Evolutionary conservation across 2,329 filamentous ascomycete species (phyloP).

Genomic region (Sporothrix dimorphospora): DNA sequence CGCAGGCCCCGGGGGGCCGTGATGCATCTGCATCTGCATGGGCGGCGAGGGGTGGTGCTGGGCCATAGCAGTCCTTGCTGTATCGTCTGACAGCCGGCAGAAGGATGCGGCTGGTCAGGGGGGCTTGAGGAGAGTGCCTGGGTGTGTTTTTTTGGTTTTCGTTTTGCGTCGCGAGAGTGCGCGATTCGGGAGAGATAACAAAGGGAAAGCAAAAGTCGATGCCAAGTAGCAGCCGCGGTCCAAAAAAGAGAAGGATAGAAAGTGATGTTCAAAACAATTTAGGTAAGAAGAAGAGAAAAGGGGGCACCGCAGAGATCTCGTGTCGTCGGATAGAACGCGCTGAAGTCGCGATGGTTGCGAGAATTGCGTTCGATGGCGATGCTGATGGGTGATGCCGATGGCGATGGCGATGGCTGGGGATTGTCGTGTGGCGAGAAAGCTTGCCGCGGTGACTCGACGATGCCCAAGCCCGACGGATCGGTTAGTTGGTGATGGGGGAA

Average conservation of each 20-base stretch:
- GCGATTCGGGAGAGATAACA: background rate
- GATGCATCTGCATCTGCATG: slow-evolving; percentile 69
- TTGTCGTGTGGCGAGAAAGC: background rate
- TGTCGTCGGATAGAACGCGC: background rate
- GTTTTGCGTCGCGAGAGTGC: background rate
- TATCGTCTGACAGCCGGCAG: slow-evolving; percentile 24
- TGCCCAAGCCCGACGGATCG: background rate
- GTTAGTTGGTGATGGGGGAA: background rate
- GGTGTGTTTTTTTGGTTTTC: background rate
- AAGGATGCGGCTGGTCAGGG: slow-evolving; percentile 26
- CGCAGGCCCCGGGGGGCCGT: slow-evolving; percentile 62
- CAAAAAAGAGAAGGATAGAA: background rate
- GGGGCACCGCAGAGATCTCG: background rate
- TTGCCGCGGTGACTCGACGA: slow-evolving; percentile 9
- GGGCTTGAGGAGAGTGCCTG: background rate
- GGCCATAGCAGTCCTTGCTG: slow-evolving; percentile 56
- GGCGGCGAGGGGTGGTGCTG: slow-evolving; percentile 82
- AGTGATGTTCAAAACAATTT: background rate
- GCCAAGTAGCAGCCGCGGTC: background rate
- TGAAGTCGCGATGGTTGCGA: background rate
- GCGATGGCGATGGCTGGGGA: slow-evolving; percentile 5
- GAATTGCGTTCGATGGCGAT: background rate
- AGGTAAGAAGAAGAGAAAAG: background rate
- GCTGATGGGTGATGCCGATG: background rate
- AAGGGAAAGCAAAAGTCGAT: background rate